Base-by-base conservation (phyloP, 2,329 filamentous ascomycete species). In the Colletotrichum tofieldiae region DNA sequence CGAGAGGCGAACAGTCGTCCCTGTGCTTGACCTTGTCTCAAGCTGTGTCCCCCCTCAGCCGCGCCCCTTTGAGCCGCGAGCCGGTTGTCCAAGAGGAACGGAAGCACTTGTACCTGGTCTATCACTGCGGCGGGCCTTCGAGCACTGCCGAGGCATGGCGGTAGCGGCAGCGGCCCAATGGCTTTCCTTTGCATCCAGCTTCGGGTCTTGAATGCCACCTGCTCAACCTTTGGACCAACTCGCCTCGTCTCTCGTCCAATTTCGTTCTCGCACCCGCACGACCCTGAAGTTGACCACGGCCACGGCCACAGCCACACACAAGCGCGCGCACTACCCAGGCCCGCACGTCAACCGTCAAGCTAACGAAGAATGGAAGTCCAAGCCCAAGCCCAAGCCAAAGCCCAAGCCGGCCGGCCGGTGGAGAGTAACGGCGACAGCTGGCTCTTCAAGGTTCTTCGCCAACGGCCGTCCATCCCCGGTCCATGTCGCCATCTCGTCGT, bases 401-500 rank as follows among this genome's bases (percentile, higher is more conserved):
- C 45, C 45, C 14, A 51, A 51, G n/a, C 20, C 32, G 45, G 60
- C 16, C 32, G n/a, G 32, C 16, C 11, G 60, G 32, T 62, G 60
- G 41, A 58, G 41, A 58, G 49, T 37, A 49, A 67, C 64, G 51
- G 63, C 39, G 39, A 43, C 39, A 56, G 35, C 47, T 47, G 54
- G 47, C 54, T 47, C 32, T 62, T 62, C 41, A 59, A 56, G 68
- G 47, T 61, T 67, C 49, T 39, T 71, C 26, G 56, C 51, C 58
- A 67, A 62, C 58, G 51, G 51, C 51, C 51, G 26, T 11, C 29
- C 52, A n/a, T 58, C 23, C 69, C 69, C 29, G 58, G 65, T 63
- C 59, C 69, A 63, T 72, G 69, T 45, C 65, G 47, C 41, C 61
- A 35, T 39, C 61, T 65, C 51, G 68, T 45, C 29, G 47, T 49